Evolutionary conservation across 441 rosid species (phyloP), one percentile per base, ranked within the genome.

Genomic region (Isatis lusitanica): DNA sequence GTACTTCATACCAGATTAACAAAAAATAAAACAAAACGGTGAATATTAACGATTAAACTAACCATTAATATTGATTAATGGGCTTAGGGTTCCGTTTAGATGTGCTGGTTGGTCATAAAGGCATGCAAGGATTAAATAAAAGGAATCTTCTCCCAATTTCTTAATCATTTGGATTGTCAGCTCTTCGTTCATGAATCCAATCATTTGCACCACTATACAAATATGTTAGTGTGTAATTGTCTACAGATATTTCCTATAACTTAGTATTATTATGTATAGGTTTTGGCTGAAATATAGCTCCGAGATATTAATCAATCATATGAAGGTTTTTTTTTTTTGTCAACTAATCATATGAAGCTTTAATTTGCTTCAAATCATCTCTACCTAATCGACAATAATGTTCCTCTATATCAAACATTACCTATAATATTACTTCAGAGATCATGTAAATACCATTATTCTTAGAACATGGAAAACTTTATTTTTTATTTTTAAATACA

Each of bases 101-200:
- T 75, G 79, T 69, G 79, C 36, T 62, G 46, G 79, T 55, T 44
- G 79, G 65, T 69, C 42, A 68, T 43, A 68, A 42, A 43, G 64
- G 79, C 74, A 68, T 68, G 79, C 79, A 53, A 68, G 74, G 79
- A 70, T 70, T 71, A 70, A 70, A 70, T 70, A 57, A 76, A 70
- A 70, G 50, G 79, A 76, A 76, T 70, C 71, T 75, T 76, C 66
- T 70, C 16, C 21, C 30, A 38, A n/a, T 69, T 70, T 63, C 66
- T 75, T 70, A 44, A 75, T 75, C 46, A 38, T 69, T 62, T 70
- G 11, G 59, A 63, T 70, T 56, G 71, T 76, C 75, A 70, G 71
- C 71, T 57, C 38, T 64, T 57, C 39, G 39, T 63, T 69, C 71
- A 76, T 70, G 71, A 57, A 76, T 70, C 75, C 42, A 76, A 70